phyloP scores from a whole-genome alignment of 306 rosid genomes.

The Lagenaria siceraria region DNA sequence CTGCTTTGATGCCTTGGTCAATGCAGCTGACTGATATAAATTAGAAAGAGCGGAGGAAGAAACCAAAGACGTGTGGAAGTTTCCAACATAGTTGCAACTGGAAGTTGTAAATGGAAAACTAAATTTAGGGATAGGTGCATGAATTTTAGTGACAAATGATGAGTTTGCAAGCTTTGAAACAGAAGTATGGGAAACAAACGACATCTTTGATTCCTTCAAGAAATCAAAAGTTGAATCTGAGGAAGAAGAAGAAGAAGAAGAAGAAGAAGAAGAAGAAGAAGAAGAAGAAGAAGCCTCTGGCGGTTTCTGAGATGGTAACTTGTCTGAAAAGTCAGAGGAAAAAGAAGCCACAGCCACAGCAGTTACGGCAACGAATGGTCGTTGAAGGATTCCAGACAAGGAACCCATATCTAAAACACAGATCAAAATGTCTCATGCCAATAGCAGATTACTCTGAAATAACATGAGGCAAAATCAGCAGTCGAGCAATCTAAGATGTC shows the following conservation, averaged over 20 bases:
- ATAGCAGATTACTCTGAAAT: not conserved
- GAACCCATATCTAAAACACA: constrained; percentile 44
- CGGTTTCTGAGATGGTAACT: constrained; percentile 32
- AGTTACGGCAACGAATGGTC: constrained; percentile 79
- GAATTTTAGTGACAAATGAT: constrained; percentile 41
- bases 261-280: constrained; percentile 1
- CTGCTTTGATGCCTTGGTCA: constrained; percentile 29
- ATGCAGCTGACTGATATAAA: constrained; percentile 55
- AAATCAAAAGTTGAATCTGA: constrained; percentile 13
- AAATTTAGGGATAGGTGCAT: constrained; percentile 45
- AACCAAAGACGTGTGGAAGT: constrained; percentile 24
- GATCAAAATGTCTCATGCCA: constrained; percentile 19
- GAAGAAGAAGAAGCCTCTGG: constrained; percentile 17
- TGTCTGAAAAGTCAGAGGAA: constrained; percentile 48
- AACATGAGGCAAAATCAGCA: not conserved
- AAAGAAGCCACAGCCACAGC: constrained; percentile 73
- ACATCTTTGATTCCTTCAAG: constrained; percentile 21
- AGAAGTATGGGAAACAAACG: constrained; percentile 41
- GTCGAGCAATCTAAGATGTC: not conserved
- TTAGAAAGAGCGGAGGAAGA: constrained; percentile 36
- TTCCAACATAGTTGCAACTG: constrained; percentile 17
- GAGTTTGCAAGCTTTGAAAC: constrained; percentile 48
- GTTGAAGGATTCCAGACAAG: constrained; percentile 63
- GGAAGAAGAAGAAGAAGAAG: constrained; percentile 20
- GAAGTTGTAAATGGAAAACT: constrained; percentile 30